Percentiles rank a stretch among this genome's conserved stretches.
phyloP scores from a whole-genome alignment of 1,284 basidiomycete genomes.

The Moesziomyces sp. region DNA sequence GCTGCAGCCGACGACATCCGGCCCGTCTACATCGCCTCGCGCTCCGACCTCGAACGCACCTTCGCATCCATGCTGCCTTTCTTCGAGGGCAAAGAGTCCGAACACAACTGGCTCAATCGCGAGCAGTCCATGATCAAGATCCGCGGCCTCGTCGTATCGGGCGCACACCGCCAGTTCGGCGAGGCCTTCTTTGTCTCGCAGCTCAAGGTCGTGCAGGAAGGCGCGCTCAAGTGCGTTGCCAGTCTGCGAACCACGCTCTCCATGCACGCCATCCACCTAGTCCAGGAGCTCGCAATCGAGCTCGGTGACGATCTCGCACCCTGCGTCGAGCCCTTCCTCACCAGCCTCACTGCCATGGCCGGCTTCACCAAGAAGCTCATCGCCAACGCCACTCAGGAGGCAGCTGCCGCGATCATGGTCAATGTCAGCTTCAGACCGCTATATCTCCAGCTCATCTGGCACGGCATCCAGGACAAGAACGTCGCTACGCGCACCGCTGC shows the following conservation, averaged over 20 bases:
- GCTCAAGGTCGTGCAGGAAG: slow-evolving; percentile 82
- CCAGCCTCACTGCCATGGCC: slow-evolving; percentile 84
- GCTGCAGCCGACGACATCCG: slow-evolving; percentile 50
- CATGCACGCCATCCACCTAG: slow-evolving; percentile 80
- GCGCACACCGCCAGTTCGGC: slow-evolving; percentile 77
- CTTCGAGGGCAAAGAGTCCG: slow-evolving; percentile 95
- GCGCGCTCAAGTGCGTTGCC: slow-evolving; percentile 84
- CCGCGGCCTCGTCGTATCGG: slow-evolving; percentile 90
- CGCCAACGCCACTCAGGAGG: slow-evolving; percentile 84
- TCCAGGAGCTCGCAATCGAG: slow-evolving; percentile 76
- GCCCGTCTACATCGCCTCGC: slow-evolving; percentile 79
- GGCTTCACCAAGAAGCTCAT: slow-evolving; percentile 95
- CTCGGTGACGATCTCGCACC: slow-evolving; percentile 74
- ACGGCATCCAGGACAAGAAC: slow-evolving; percentile 83
- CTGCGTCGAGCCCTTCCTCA: slow-evolving; percentile 73
- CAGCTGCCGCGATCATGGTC: slow-evolving; percentile 77
- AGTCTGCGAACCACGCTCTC: slow-evolving; percentile 93
- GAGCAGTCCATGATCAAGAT: slow-evolving; percentile 83
- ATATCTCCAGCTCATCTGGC: slow-evolving; percentile 80
- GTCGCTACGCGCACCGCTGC: slow-evolving; percentile 80
- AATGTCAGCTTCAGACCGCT: slow-evolving; percentile 77
- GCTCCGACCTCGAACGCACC: slow-evolving; percentile 84
- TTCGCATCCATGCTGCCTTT: slow-evolving; percentile 80
- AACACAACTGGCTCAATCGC: slow-evolving; percentile 91
- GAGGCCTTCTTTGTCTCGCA: slow-evolving; percentile 78